phyloP scores from a whole-genome alignment of 2,329 filamentous ascomycete genomes.

The Ophiostoma populinum region DNA sequence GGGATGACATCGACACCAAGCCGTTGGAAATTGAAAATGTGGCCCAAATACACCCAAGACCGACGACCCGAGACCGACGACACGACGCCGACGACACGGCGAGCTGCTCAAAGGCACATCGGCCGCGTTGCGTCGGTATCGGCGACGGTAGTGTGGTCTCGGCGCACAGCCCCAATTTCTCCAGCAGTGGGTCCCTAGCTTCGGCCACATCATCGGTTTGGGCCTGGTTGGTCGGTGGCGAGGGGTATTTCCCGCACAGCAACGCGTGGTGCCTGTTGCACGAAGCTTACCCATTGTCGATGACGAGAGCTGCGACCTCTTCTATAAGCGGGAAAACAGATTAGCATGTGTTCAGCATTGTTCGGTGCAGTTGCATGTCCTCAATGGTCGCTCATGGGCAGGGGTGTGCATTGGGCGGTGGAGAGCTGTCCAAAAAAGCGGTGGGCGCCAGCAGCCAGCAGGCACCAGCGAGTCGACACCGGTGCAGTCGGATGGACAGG shows the following conservation, averaged over 20 bases:
- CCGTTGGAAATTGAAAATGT: no score
- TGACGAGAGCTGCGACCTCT: slow-evolving; percentile 99
- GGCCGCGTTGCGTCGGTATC: background rate
- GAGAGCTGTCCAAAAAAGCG: slow-evolving; percentile 7
- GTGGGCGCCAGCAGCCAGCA: no score
- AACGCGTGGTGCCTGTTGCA: background rate
- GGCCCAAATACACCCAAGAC: no score
- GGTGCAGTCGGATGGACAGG: no score
- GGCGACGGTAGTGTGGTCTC: no score
- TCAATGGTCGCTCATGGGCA: background rate
- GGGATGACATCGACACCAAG: no score
- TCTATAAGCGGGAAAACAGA: slow-evolving; percentile 40
- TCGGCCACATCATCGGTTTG: slow-evolving; percentile 9
- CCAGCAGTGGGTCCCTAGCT: slow-evolving; percentile 8
- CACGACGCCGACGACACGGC: no score
- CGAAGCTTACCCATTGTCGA: slow-evolving; percentile 98
- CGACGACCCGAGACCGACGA: no score
- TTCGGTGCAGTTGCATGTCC: no score
- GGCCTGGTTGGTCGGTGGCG: background rate
- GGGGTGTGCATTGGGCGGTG: background rate
- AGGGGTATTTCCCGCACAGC: slow-evolving; percentile 4
- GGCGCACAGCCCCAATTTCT: slow-evolving; percentile 3
- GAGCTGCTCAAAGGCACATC: background rate
- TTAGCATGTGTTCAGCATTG: slow-evolving; percentile 4
- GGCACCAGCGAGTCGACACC: no score